These are phyloP conservation scores for Trametes cinnabarina DNA, from an alignment of 768 basidiomycete species.

Conservation along the genomic window DNA sequence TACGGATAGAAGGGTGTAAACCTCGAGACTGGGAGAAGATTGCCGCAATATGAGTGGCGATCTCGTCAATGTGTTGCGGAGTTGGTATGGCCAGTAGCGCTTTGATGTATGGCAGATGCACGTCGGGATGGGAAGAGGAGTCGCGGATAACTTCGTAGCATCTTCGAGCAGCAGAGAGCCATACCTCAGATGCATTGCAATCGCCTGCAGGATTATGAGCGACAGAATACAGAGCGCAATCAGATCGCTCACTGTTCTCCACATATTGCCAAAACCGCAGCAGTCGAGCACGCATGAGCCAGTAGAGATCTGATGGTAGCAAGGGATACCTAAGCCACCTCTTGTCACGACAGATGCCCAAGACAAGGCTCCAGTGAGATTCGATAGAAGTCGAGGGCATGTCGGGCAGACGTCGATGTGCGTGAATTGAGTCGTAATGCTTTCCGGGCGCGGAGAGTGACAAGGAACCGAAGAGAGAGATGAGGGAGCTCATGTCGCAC, in stretches of 20 bases:
- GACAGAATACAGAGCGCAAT: background rate
- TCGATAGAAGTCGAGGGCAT: slow-evolving; percentile 23
- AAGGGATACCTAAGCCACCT: slow-evolving; percentile 29
- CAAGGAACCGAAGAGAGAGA: slow-evolving; percentile 50
- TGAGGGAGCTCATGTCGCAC: slow-evolving; percentile 40
- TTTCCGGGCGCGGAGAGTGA: slow-evolving; percentile 34
- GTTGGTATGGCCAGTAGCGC: slow-evolving; percentile 35
- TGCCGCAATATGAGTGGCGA: background rate
- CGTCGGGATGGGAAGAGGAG: slow-evolving; percentile 37
- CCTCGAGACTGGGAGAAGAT: background rate
- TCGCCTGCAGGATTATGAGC: background rate
- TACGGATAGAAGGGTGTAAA: background rate
- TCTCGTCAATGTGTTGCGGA: slow-evolving; percentile 18
- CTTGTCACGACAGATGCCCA: slow-evolving; percentile 47
- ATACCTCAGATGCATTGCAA: background rate
- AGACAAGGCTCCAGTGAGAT: slow-evolving; percentile 50
- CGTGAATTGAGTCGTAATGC: slow-evolving; percentile 27
- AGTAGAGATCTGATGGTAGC: slow-evolving; percentile 53
- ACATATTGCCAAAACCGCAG: slow-evolving; percentile 15
- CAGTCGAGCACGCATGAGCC: slow-evolving; percentile 54
- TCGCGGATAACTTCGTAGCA: slow-evolving; percentile 43
- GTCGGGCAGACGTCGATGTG: slow-evolving; percentile 32
- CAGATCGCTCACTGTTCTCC: background rate
- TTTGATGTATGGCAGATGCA: slow-evolving; percentile 49
- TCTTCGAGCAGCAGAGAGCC: slow-evolving; percentile 29